Evolutionary conservation across 2,329 filamentous ascomycete species (phyloP).

Genomic region (Scytalidium sp.): DNA sequence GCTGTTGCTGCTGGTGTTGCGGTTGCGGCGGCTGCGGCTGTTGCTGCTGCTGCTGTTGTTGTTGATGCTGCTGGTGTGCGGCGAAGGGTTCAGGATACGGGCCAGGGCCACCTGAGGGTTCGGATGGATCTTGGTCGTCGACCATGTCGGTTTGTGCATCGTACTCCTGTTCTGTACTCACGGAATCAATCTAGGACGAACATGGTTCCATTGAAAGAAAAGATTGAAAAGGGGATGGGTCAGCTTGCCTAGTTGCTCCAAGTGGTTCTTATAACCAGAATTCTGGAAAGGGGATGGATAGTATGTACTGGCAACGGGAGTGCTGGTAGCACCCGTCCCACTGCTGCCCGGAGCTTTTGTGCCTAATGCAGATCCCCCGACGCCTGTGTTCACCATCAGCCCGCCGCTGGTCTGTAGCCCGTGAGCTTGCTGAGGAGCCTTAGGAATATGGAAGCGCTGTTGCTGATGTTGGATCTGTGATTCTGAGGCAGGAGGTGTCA

Average conservation of each 20-base stretch:
- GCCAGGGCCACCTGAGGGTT: slow-evolving; percentile 65
- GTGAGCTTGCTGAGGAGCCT: slow-evolving; percentile 18
- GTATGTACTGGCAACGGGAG: slow-evolving; percentile 49
- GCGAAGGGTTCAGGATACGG: slow-evolving; percentile 61
- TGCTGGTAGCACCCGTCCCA: slow-evolving; percentile 33
- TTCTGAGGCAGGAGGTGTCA: slow-evolving; percentile 59
- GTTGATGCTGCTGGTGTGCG: slow-evolving; percentile 14
- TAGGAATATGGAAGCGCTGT: slow-evolving; percentile 25
- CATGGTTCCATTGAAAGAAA: slow-evolving; percentile 53
- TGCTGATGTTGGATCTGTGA: slow-evolving; percentile 48
- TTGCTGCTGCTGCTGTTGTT: slow-evolving; percentile 21
- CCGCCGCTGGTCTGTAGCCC: slow-evolving; percentile 20
- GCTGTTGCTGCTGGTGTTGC: slow-evolving; percentile 12
- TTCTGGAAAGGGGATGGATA: slow-evolving; percentile 89
- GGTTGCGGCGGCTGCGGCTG: slow-evolving; percentile 29
- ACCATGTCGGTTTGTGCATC: slow-evolving; percentile 86
- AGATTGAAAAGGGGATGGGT: slow-evolving; percentile 45
- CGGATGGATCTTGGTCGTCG: slow-evolving; percentile 72
- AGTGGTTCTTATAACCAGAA: slow-evolving; percentile 88
- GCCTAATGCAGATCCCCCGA: slow-evolving; percentile 18
- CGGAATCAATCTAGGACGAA: slow-evolving; percentile 64
- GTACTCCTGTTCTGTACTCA: slow-evolving; percentile 90
- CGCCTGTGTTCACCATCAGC: slow-evolving; percentile 20
- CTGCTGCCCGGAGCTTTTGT: slow-evolving; percentile 27
- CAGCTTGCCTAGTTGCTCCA: slow-evolving; percentile 91